Evolutionary conservation across 2,329 filamentous ascomycete species (phyloP).

Genomic region (Coniosporium tulheliwenetii): DNA sequence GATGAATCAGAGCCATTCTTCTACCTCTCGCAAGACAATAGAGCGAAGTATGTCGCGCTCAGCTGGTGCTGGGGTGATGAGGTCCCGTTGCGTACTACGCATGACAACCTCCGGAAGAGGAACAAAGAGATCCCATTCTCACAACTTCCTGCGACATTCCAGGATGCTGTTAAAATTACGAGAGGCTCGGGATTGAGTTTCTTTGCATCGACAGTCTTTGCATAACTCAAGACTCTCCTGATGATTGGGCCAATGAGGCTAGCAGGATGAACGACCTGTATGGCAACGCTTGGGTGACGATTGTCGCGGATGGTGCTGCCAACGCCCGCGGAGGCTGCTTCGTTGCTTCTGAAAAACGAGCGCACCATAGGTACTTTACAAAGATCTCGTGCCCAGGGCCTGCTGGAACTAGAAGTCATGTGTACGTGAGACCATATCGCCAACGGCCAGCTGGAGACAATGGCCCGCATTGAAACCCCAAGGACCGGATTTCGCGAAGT

Average conservation of each 20-base stretch:
- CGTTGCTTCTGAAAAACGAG: not conserved
- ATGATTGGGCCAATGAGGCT: slow-evolving; percentile 2
- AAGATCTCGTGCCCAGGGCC: not conserved
- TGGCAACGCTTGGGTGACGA: slow-evolving; percentile 2
- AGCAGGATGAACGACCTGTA: slow-evolving; percentile 6
- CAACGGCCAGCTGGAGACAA: not conserved
- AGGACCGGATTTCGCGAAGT: not conserved
- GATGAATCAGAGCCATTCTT: not conserved
- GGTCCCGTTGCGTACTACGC: no score
- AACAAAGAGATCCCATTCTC: not conserved
- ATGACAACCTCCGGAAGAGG: not conserved
- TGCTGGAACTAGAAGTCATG: not conserved
- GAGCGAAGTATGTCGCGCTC: slow-evolving; percentile 1
- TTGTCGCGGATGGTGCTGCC: not conserved
- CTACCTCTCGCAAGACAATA: not conserved
- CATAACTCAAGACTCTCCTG: slow-evolving; percentile 5
- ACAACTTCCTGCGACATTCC: slow-evolving; percentile 1
- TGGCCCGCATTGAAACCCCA: not conserved
- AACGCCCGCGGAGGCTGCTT: not conserved
- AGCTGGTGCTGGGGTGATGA: slow-evolving; percentile 1
- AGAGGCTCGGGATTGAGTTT: slow-evolving; percentile 4
- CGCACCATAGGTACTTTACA: not conserved
- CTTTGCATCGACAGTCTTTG: slow-evolving; percentile 8
- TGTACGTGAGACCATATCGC: not conserved
- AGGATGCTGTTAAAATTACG: slow-evolving; percentile 5